These are phyloP conservation scores for Daedaleopsis sinensis DNA, from an alignment of 768 basidiomycete species.

Conservation along the genomic window DNA sequence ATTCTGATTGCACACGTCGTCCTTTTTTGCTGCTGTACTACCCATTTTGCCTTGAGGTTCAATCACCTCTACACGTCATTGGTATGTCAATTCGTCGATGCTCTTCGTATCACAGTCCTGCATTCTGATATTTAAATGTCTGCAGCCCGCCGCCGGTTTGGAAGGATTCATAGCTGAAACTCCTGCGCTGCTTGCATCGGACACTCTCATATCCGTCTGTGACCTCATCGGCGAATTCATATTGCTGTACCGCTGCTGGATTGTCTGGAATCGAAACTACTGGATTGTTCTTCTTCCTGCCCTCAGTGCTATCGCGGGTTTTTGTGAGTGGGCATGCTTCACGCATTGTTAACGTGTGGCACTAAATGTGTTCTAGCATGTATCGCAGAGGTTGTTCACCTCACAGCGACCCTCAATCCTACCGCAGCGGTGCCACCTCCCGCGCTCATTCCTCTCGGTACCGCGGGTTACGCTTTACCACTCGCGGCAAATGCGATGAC, in stretches of 20 bases:
- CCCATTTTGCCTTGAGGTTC: conserved; percentile 38
- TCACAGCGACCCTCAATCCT: conserved; percentile 35
- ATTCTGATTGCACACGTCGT: background rate
- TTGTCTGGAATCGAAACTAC: conserved; percentile 41
- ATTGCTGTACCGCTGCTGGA: conserved; percentile 47
- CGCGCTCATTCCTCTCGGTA: conserved; percentile 37
- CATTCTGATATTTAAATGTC: background rate
- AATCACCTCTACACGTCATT: conserved; percentile 37
- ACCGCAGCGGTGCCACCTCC: no score
- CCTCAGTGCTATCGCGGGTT: conserved; percentile 35
- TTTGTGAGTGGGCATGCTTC: no score
- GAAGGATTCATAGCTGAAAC: conserved; percentile 35
- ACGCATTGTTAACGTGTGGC: no score
- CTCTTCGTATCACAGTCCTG: no score
- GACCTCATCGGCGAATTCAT: conserved; percentile 40
- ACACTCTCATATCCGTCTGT: conserved; percentile 38
- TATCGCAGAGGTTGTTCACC: conserved; percentile 29
- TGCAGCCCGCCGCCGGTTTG: conserved; percentile 34
- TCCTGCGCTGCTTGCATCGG: conserved; percentile 31
- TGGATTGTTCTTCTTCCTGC: conserved; percentile 37
- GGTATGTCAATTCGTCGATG: conserved; percentile 23
- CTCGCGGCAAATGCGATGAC: conserved; percentile 45
- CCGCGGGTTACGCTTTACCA: conserved; percentile 41
- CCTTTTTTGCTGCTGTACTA: conserved; percentile 11
- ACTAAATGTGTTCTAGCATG: no score